Conservation (phyloP, 768 basidiomycete species). For the Cystobasidium ongulense region DNA sequence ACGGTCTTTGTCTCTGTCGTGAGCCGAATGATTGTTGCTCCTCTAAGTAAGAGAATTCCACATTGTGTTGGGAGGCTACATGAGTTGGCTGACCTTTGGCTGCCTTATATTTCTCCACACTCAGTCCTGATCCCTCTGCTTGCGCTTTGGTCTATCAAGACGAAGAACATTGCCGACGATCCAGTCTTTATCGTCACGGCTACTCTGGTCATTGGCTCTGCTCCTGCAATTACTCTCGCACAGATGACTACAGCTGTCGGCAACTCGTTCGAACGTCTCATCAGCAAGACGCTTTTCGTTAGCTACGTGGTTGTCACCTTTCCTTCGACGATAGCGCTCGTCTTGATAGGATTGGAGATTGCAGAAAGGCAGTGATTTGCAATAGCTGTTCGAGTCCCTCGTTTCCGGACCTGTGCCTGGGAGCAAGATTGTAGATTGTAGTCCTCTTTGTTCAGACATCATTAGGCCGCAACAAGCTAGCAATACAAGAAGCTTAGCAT, state of each 20-base stretch:
- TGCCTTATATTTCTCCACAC: no score
- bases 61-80: no score
- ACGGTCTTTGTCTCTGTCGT: conserved; percentile 15
- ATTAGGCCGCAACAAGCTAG: not conserved
- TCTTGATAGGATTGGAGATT: conserved; percentile 16
- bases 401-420: not conserved
- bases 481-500: conserved; percentile 5
- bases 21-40: conserved; percentile 11
- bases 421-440: not conserved
- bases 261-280: conserved; percentile 81
- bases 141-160: conserved; percentile 53
- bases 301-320: conserved; percentile 28
- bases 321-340: conserved; percentile 11
- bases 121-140: conserved; percentile 70
- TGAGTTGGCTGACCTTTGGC: no score
- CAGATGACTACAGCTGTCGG: conserved; percentile 59
- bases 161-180: conserved; percentile 51
- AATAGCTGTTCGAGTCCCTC: not conserved
- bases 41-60: conserved; percentile 56
- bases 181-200: conserved; percentile 81
- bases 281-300: conserved; percentile 69
- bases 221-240: conserved; percentile 44
- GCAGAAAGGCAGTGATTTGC: not conserved
- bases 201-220: conserved; percentile 58
- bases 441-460: not conserved